Percentiles rank a stretch among this genome's conserved stretches.
Conservation (phyloP, 1,139 yeast genomes). For the Debaryomycetaceae sp. region DNA sequence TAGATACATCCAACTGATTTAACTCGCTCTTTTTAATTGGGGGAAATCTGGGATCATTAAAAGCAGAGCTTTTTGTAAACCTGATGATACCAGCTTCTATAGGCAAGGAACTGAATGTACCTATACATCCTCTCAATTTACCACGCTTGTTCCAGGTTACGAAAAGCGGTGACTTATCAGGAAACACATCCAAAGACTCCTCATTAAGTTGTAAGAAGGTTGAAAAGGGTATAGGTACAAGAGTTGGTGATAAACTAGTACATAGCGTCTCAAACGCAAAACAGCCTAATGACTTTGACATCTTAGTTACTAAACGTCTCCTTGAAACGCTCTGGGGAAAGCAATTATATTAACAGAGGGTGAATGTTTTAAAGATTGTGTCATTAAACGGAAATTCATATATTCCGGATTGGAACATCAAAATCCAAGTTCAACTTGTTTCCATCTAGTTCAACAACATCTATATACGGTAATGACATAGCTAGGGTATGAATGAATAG, state of each 20-base stretch:
- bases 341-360: background rate
- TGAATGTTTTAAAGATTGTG: background rate
- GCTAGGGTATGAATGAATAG: background rate
- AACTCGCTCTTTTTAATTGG: slow-evolving; percentile 63
- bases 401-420: background rate
- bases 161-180: slow-evolving; percentile 58
- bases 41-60: slow-evolving; percentile 72
- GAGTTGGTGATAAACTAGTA: slow-evolving; percentile 16
- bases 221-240: slow-evolving; percentile 14
- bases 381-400: background rate
- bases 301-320: slow-evolving; percentile 4
- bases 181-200: slow-evolving; percentile 31
- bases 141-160: slow-evolving; percentile 76
- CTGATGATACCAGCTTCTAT: slow-evolving; percentile 57
- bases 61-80: slow-evolving; percentile 65
- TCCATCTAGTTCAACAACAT: background rate
- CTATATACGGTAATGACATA: background rate
- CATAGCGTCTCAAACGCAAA: slow-evolving; percentile 38
- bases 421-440: background rate
- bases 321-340: background rate
- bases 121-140: slow-evolving; percentile 84
- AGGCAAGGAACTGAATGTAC: slow-evolving; percentile 58
- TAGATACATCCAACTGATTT: slow-evolving; percentile 40
- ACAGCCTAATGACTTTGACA: slow-evolving; percentile 37
- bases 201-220: slow-evolving; percentile 14